Percentiles rank a stretch among this genome's conserved stretches.
Evolutionary conservation across 148 eudicot genomes (phyloP).

Genomic region (Fagopyrum tataricum): DNA sequence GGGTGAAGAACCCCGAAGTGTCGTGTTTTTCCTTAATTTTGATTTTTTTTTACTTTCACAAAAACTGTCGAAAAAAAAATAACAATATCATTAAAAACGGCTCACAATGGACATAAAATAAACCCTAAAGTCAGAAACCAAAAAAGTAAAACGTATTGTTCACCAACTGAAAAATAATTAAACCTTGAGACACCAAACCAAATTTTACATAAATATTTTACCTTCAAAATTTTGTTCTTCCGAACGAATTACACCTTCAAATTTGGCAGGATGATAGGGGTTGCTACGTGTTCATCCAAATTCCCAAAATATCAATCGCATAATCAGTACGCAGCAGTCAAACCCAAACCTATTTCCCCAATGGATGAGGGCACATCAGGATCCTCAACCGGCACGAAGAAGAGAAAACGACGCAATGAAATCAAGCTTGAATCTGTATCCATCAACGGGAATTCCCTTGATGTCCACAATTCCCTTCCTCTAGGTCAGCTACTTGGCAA

Average conservation of each 20-base stretch:
- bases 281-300: background rate
- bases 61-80: too few species aligned
- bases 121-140: too few species aligned
- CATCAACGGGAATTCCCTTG: background rate
- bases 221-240: too few species aligned
- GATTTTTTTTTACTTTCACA: too few species aligned
- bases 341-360: background rate
- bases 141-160: too few species aligned
- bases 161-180: too few species aligned
- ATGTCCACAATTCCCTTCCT: background rate
- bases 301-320: background rate
- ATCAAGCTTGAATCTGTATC: slow-evolving; percentile 4
- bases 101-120: too few species aligned
- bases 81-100: too few species aligned
- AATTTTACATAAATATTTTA: too few species aligned
- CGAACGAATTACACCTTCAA: background rate
- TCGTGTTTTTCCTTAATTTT: too few species aligned
- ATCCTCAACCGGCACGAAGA: slow-evolving; percentile 12
- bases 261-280: background rate
- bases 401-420: slow-evolving; percentile 12
- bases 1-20: too few species aligned
- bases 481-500: background rate
- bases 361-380: slow-evolving; percentile 1
- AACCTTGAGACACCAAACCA: too few species aligned
- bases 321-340: background rate